These are phyloP conservation scores for Lyophyllum decastes DNA, from an alignment of 768 basidiomycete species.

Conservation along the genomic window DNA sequence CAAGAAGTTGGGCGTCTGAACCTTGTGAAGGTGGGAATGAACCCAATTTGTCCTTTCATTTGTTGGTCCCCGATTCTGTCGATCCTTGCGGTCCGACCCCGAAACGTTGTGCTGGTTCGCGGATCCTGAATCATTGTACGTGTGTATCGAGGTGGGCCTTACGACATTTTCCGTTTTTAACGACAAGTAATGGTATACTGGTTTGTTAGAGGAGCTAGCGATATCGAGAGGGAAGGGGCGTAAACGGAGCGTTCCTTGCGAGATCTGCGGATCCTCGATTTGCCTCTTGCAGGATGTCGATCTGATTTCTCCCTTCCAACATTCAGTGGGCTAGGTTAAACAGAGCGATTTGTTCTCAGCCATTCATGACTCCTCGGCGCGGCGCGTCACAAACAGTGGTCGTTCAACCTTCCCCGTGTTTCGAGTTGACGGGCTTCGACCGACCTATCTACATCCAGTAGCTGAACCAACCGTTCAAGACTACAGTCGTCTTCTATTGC, in stretches of 20 bases:
- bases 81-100: background rate
- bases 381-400: background rate
- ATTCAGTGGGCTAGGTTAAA: no score
- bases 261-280: background rate
- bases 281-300: background rate
- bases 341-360: no score
- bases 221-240: background rate
- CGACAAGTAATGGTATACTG: no score
- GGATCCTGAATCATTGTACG: no score
- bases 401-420: background rate
- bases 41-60: constrained; percentile 1
- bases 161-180: no score
- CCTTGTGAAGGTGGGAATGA: background rate
- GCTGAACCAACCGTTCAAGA: background rate
- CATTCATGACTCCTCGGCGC: background rate
- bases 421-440: background rate
- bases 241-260: background rate
- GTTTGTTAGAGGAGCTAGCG: no score
- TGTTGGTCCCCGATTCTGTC: background rate
- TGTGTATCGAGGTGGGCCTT: no score
- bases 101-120: no score
- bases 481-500: background rate
- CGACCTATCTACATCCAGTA: background rate
- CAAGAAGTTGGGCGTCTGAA: background rate
- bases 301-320: background rate